These are phyloP conservation scores for Angophora floribunda DNA, from an alignment of 345 rosid species.

Conservation along the genomic window DNA sequence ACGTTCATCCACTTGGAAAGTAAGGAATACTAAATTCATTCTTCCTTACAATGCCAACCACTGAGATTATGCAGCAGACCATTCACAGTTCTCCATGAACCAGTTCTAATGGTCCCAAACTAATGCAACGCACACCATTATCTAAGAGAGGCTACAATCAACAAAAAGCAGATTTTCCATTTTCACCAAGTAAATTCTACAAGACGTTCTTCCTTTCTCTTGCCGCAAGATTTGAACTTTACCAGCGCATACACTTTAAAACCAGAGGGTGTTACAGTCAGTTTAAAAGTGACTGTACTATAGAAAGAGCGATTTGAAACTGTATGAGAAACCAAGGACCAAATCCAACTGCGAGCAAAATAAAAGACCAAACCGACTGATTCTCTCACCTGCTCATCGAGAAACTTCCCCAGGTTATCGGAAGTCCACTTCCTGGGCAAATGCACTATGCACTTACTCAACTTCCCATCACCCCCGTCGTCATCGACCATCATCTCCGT, in stretches of 20 bases:
- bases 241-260: not conserved
- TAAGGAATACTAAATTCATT: not conserved
- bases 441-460: slow-evolving; percentile 77
- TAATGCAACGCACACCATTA: not conserved
- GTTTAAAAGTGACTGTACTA: not conserved
- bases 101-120: not conserved
- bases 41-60: not conserved
- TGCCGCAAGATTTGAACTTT: not conserved
- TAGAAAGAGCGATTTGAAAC: not conserved
- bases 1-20: not conserved
- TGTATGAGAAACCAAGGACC: not conserved
- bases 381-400: slow-evolving; percentile 44
- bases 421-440: slow-evolving; percentile 64
- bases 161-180: not conserved
- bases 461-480: slow-evolving; percentile 21
- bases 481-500: slow-evolving; percentile 6
- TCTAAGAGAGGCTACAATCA: not conserved
- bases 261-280: not conserved
- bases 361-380: not conserved
- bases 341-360: not conserved
- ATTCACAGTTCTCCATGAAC: not conserved
- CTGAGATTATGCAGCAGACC: not conserved
- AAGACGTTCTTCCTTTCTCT: not conserved
- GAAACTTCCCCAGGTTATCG: slow-evolving; percentile 49
- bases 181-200: not conserved